These are phyloP conservation scores for Corymbia citriodora DNA, from an alignment of 441 rosid genomes.

Conservation along the genomic window DNA sequence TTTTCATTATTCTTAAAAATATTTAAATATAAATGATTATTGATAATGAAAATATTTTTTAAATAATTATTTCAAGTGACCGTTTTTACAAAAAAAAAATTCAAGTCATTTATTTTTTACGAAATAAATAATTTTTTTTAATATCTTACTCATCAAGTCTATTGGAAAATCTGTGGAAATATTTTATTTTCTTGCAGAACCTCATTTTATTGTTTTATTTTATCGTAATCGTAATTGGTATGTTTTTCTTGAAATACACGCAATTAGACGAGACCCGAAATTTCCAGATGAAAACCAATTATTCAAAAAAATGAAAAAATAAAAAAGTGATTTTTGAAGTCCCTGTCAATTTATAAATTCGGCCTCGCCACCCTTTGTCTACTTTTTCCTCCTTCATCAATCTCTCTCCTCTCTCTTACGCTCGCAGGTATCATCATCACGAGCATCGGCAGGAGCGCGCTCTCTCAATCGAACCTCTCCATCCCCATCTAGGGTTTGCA, in stretches of 20 bases:
- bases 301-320: not conserved
- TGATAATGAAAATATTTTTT: too few relatives aligned
- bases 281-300: not conserved
- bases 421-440: too few relatives aligned
- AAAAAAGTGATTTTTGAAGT: not conserved
- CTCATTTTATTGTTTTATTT: not conserved
- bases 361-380: not conserved
- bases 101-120: too few relatives aligned
- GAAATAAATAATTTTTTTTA: not conserved
- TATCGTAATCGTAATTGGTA: not conserved
- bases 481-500: too few relatives aligned
- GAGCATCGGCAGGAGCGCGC: too few relatives aligned
- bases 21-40: too few relatives aligned
- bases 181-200: not conserved
- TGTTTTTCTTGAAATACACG: not conserved
- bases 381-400: not conserved
- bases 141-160: not conserved
- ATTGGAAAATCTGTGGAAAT: not conserved
- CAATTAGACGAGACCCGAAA: not conserved
- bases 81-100: too few relatives aligned
- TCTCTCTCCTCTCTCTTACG: not conserved
- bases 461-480: too few relatives aligned
- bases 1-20: too few relatives aligned
- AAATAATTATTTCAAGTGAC: too few relatives aligned
- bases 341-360: slow-evolving; percentile 6